Percentiles rank a stretch among this genome's conserved stretches.
Evolutionary conservation across 257 asterid genomes (phyloP).

Genomic region (Salvia miltiorrhiza): DNA sequence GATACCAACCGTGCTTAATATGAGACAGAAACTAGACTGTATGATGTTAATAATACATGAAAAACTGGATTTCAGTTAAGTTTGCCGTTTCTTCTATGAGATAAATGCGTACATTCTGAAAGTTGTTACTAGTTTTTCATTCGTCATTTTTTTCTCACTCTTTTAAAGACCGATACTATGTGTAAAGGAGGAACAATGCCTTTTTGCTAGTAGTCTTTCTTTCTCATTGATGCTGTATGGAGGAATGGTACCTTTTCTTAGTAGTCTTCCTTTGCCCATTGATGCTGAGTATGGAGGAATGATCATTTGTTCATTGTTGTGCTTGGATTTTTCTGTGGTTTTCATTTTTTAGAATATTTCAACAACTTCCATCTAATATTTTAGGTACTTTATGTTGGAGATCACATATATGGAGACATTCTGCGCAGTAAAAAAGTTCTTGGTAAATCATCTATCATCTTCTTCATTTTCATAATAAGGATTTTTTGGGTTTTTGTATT

Average conservation of each 20-base stretch:
- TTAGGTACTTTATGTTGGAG: slow-evolving; percentile 98
- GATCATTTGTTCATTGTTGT: not conserved
- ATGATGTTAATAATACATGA: not conserved
- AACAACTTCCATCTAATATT: slow-evolving; percentile 18
- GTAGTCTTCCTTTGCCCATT: not conserved
- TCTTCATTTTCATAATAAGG: not conserved
- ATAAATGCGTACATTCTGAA: not conserved
- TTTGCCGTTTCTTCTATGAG: not conserved
- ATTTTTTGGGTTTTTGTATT: not conserved
- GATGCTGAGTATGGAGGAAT: not conserved
- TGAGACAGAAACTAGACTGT: not conserved
- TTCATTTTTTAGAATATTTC: slow-evolving; percentile 16
- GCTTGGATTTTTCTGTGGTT: slow-evolving; percentile 14
- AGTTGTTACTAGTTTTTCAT: not conserved
- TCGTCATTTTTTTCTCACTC: slow-evolving; percentile 10
- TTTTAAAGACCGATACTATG: not conserved
- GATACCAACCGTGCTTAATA: not conserved
- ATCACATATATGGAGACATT: slow-evolving; percentile 98
- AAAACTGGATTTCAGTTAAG: not conserved
- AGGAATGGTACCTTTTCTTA: not conserved
- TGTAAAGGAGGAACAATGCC: not conserved
- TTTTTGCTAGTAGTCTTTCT: not conserved
- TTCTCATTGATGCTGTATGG: not conserved
- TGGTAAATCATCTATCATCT: slow-evolving; percentile 47
- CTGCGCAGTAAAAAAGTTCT: slow-evolving; percentile 91